Percentiles rank a stretch among this genome's conserved stretches.
Conservation (phyloP, 1,139 yeast genomes). For the Kodamaea suecica region DNA sequence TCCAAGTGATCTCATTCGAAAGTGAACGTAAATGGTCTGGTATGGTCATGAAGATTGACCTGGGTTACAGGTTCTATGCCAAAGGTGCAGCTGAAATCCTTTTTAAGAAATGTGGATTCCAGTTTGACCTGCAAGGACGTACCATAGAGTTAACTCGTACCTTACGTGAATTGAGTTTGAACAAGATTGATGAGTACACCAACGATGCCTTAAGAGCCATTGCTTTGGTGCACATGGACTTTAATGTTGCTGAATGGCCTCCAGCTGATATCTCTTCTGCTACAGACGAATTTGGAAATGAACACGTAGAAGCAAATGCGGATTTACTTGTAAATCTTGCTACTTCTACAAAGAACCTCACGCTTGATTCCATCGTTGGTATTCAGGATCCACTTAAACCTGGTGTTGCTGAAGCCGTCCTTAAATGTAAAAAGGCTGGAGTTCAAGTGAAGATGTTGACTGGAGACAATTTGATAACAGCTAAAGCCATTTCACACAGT, state of each 20-base stretch:
- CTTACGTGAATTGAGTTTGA: conserved; percentile 33
- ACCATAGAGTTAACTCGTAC: conserved; percentile 25
- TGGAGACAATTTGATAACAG: conserved; percentile 89
- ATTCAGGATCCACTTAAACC: conserved; percentile 91
- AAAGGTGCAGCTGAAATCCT: conserved; percentile 97
- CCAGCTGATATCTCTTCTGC: conserved; percentile 31
- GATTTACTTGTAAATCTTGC: conserved; percentile 5
- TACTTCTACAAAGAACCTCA: conserved; percentile 24
- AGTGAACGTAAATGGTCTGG: conserved; percentile 94
- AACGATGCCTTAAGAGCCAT: conserved; percentile 79
- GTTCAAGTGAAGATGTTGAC: conserved; percentile 97
- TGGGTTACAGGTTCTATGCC: conserved; percentile 60
- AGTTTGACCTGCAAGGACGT: conserved; percentile 30
- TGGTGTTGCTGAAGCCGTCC: conserved; percentile 88
- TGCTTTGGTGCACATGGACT: conserved; percentile 77
- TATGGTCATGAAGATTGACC: conserved; percentile 51
- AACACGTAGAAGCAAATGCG: conserved; percentile 6
- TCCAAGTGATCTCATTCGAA: conserved; percentile 85
- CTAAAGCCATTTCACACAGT: conserved; percentile 80
- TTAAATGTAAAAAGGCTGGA: conserved; percentile 83
- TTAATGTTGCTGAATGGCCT: conserved; percentile 59
- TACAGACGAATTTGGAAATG: conserved; percentile 21
- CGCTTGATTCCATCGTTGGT: conserved; percentile 76
- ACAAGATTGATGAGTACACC: conserved; percentile 64
- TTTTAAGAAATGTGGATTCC: conserved; percentile 54